These are phyloP conservation scores for Mrakia blollopis DNA, from an alignment of 768 basidiomycete genomes.

Conservation along the genomic window DNA sequence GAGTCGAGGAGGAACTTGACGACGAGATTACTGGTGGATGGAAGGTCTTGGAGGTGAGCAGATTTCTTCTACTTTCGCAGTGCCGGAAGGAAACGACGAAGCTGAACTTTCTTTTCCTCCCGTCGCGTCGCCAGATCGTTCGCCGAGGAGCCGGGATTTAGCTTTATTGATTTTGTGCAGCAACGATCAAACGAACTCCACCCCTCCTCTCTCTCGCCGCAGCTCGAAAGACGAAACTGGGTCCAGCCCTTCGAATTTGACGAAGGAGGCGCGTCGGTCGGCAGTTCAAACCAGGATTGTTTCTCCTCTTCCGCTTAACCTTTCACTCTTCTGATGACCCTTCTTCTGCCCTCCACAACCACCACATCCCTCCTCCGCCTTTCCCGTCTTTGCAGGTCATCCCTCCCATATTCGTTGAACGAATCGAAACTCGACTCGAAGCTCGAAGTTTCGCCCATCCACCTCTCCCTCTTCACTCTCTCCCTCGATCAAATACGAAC, in stretches of 20 bases:
- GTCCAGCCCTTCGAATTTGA: not conserved
- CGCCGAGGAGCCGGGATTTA: constrained; percentile 10
- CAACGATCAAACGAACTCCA: constrained; percentile 17
- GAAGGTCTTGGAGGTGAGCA: constrained; percentile 80
- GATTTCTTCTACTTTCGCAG: not conserved
- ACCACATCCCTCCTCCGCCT: not conserved
- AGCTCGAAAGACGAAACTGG: no score
- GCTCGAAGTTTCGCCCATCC: not conserved
- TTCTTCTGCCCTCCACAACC: not conserved
- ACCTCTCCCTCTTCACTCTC: not conserved
- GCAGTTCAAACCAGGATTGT: not conserved
- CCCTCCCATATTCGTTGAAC: not conserved
- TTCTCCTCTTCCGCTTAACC: not conserved
- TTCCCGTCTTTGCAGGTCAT: not conserved
- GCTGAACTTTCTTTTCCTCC: not conserved
- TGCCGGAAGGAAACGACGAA: no score
- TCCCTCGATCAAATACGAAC: not conserved
- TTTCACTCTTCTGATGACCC: not conserved
- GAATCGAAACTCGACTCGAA: not conserved
- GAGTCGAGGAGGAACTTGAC: constrained; percentile 76
- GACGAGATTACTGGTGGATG: constrained; percentile 95
- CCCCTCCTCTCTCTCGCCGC: not conserved
- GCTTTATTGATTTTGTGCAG: not conserved
- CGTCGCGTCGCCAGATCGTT: constrained; percentile 2
- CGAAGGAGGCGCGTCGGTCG: not conserved